Percentiles rank a stretch among this genome's conserved stretches.
Conservation (phyloP, 129 eudicot genomes). For the Helianthus tuberosus region DNA sequence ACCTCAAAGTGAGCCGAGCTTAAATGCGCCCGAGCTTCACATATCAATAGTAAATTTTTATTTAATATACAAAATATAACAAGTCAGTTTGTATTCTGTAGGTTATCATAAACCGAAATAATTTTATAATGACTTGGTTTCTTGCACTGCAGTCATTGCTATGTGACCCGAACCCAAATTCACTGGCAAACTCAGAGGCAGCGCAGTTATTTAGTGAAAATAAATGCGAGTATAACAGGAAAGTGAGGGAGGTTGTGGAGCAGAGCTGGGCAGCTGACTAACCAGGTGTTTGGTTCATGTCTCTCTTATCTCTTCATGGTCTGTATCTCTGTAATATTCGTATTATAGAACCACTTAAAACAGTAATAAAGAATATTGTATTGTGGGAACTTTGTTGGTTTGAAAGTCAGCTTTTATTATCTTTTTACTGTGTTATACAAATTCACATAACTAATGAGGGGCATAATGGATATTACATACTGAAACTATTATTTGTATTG, state of each 20-base stretch:
- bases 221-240: slow-evolving; percentile 81
- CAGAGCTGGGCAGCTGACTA: slow-evolving; percentile 94
- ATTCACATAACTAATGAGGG: too few relatives aligned
- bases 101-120: neutral
- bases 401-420: neutral
- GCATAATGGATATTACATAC: too few relatives aligned
- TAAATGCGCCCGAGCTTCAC: neutral
- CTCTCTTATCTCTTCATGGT: slow-evolving; percentile 12
- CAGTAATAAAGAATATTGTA: slow-evolving; percentile 32
- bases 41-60: neutral
- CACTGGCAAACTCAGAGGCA: slow-evolving; percentile 93
- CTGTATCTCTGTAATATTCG: slow-evolving; percentile 26
- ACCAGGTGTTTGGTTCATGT: slow-evolving; percentile 19
- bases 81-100: too few relatives aligned
- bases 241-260: slow-evolving; percentile 80
- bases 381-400: slow-evolving; percentile 28
- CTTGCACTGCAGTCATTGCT: slow-evolving; percentile 62
- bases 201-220: slow-evolving; percentile 82
- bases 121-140: slow-evolving; percentile 3
- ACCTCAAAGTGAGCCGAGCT: neutral
- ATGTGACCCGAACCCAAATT: slow-evolving; percentile 83
- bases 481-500: too few relatives aligned
- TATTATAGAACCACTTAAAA: slow-evolving; percentile 15
- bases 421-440: slow-evolving; percentile 6
- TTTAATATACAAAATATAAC: neutral